Percentiles rank a stretch among this genome's conserved stretches.
These are phyloP conservation scores for Punctularia strigosozonata DNA, from an alignment of 768 basidiomycete species.

Conservation along the genomic window DNA sequence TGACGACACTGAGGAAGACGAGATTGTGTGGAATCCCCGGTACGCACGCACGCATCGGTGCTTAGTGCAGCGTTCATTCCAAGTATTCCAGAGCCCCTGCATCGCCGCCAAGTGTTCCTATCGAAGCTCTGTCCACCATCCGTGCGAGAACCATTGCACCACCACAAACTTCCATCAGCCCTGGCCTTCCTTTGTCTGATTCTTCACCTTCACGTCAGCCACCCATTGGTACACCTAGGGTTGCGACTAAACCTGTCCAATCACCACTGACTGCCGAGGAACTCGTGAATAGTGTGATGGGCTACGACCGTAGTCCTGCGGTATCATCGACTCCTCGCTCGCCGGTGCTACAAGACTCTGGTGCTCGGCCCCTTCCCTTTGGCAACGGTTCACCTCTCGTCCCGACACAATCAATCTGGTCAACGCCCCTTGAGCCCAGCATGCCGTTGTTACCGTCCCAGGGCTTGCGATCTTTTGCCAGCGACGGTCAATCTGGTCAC, in stretches of 20 bases:
- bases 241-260: background rate
- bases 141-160: background rate
- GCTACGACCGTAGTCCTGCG: background rate
- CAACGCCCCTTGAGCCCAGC: background rate
- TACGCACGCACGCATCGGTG: too few species aligned
- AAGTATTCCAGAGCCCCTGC: background rate
- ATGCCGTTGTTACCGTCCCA: too few species aligned
- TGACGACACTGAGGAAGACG: conserved; percentile 46
- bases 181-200: background rate
- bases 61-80: too few species aligned
- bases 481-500: too few species aligned
- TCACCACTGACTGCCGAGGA: background rate
- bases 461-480: too few species aligned
- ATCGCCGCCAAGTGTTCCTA: background rate
- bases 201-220: background rate
- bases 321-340: background rate
- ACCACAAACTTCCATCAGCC: background rate
- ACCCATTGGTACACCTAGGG: background rate
- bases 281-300: background rate
- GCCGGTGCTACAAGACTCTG: background rate
- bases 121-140: background rate
- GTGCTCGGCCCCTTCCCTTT: background rate
- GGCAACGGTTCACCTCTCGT: background rate
- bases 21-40: conserved; percentile 71
- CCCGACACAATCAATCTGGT: background rate